These are phyloP conservation scores for Cynara cardunculus DNA, from an alignment of 129 eudicot species.

Conservation along the genomic window DNA sequence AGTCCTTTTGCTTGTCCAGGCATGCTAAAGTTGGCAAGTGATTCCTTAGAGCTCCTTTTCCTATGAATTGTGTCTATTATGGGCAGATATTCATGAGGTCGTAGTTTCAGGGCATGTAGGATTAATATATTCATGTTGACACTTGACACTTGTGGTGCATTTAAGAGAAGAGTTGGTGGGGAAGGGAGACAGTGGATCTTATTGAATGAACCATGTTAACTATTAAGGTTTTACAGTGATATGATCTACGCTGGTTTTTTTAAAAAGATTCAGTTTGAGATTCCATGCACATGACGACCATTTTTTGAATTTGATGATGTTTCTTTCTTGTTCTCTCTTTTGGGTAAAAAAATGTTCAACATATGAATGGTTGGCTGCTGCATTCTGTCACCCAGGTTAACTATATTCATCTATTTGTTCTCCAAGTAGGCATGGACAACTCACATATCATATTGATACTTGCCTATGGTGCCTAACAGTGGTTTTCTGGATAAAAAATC, in stretches of 20 bases:
- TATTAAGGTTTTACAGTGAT: background rate
- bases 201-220: background rate
- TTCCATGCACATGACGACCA: background rate
- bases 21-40: background rate
- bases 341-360: background rate
- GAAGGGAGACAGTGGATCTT: background rate
- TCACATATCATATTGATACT: background rate
- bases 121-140: no score
- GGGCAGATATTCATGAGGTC: background rate
- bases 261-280: background rate
- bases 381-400: background rate
- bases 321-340: background rate
- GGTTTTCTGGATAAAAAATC: background rate
- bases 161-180: background rate
- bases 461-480: background rate
- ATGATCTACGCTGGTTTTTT: background rate
- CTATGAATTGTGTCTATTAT: background rate
- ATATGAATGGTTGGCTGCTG: background rate
- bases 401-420: background rate
- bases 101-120: background rate
- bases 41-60: background rate
- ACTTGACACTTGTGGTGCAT: no score
- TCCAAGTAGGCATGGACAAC: background rate
- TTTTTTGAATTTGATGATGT: background rate
- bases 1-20: background rate